Evolutionary conservation across 2,329 filamentous ascomycete genomes (phyloP).

Genomic region (Beauveria caledonica): DNA sequence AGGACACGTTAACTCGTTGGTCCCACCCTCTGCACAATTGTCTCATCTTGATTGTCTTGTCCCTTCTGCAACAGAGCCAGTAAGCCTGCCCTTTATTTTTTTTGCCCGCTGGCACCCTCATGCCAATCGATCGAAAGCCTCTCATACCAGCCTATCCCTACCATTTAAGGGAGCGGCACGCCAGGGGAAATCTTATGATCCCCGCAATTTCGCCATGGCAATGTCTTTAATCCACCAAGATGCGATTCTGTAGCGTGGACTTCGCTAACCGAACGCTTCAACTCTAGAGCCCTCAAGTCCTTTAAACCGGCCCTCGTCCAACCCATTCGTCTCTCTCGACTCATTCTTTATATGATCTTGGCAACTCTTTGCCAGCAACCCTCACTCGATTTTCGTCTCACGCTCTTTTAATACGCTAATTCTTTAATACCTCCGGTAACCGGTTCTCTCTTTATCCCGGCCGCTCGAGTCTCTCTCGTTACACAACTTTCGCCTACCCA

Average conservation of each 20-base stretch:
- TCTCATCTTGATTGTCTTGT: slow-evolving; percentile 39
- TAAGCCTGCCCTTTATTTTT: slow-evolving; percentile 35
- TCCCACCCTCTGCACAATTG: slow-evolving; percentile 44
- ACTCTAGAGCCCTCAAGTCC: slow-evolving; percentile 35
- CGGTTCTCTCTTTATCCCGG: slow-evolving; percentile 29
- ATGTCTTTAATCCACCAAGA: slow-evolving; percentile 19
- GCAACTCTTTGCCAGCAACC: slow-evolving; percentile 44
- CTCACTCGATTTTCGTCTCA: slow-evolving; percentile 47
- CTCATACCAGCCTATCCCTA: slow-evolving; percentile 21
- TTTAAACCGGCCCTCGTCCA: slow-evolving; percentile 39
- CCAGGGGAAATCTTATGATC: slow-evolving; percentile 13
- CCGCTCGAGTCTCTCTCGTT: slow-evolving; percentile 30
- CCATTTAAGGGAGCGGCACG: slow-evolving; percentile 22
- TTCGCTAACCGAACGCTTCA: slow-evolving; percentile 22
- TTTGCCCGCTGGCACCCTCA: slow-evolving; percentile 12
- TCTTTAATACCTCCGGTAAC: slow-evolving; percentile 34
- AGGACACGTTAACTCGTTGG: slow-evolving; percentile 60
- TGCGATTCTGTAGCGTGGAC: slow-evolving; percentile 13
- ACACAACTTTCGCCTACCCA: slow-evolving; percentile 30
- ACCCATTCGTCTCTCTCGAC: slow-evolving; percentile 30
- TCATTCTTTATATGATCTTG: slow-evolving; percentile 31
- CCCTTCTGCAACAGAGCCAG: slow-evolving; percentile 37
- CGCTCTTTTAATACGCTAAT: slow-evolving; percentile 52
- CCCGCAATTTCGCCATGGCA: slow-evolving; percentile 13
- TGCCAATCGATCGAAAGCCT: slow-evolving; percentile 19